Percentiles rank a stretch among this genome's conserved stretches.
These are phyloP conservation scores for Limtongia smithiae DNA, from an alignment of 805 yeast species.

Conservation along the genomic window DNA sequence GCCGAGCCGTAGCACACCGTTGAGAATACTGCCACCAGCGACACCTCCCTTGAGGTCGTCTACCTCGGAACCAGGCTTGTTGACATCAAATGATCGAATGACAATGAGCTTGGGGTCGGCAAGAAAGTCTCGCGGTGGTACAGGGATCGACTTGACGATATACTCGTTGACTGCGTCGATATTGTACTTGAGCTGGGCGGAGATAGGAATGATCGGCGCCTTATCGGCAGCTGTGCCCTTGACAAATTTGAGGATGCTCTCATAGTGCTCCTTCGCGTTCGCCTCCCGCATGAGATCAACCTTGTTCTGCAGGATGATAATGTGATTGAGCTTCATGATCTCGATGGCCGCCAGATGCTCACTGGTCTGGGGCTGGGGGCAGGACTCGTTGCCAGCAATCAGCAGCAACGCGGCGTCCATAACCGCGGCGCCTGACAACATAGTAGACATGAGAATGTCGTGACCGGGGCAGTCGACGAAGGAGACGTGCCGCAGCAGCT, in stretches of 20 bases:
- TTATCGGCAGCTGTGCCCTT: slow-evolving; percentile 99
- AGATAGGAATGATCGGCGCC: slow-evolving; percentile 97
- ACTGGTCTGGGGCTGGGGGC: slow-evolving; percentile 99
- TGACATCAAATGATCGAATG: slow-evolving; percentile 96
- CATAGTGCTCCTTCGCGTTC: slow-evolving; percentile 91
- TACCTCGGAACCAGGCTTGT: slow-evolving; percentile 97
- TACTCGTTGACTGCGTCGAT: slow-evolving; percentile 98
- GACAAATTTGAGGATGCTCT: slow-evolving; percentile 85
- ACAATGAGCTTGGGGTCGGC: slow-evolving; percentile 94
- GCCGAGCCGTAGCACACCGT: slow-evolving; percentile 94
- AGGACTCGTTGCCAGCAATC: slow-evolving; percentile 97
- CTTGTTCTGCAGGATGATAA: slow-evolving; percentile 92
- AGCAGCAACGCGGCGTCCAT: slow-evolving; percentile 98
- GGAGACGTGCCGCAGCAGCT: slow-evolving; percentile 90
- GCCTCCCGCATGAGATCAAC: slow-evolving; percentile 98
- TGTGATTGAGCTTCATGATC: slow-evolving; percentile 97
- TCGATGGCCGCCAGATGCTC: slow-evolving; percentile 99
- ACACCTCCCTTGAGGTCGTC: slow-evolving; percentile 98
- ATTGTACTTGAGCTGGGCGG: slow-evolving; percentile 97
- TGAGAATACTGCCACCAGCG: slow-evolving; percentile 97
- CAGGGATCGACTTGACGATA: slow-evolving; percentile 91
- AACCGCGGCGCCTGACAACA: slow-evolving; percentile 99
- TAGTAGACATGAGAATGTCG: slow-evolving; percentile 99
- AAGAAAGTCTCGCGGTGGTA: slow-evolving; percentile 90
- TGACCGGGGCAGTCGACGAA: slow-evolving; percentile 99